A percentile compares a stretch with the other conserved stretches of the same genome.
phyloP scores from a whole-genome alignment of 345 rosid genomes.

The Anastatica hierochuntica region DNA sequence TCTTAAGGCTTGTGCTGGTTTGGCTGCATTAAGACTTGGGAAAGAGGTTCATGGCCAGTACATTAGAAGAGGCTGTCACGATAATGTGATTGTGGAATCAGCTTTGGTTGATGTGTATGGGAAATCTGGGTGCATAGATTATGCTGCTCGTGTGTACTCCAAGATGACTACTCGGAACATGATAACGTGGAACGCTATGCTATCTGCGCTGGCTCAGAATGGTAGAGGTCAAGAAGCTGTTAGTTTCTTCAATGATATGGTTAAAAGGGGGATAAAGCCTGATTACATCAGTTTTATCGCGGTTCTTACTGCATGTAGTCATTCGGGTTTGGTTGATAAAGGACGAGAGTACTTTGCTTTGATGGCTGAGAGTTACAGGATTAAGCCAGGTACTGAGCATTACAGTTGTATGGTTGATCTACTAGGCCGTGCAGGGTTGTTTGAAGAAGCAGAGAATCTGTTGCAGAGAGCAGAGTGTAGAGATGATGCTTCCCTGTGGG shows the following conservation, averaged over 20 bases:
- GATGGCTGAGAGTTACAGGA: slow-evolving; percentile 43
- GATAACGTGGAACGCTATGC: slow-evolving; percentile 87
- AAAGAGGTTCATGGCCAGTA: slow-evolving; percentile 91
- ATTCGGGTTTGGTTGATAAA: slow-evolving; percentile 57
- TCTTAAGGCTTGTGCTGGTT: slow-evolving; percentile 78
- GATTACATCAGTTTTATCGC: slow-evolving; percentile 74
- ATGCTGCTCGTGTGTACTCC: slow-evolving; percentile 40
- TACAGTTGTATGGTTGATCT: slow-evolving; percentile 89
- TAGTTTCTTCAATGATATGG: slow-evolving; percentile 48
- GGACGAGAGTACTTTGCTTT: slow-evolving; percentile 46
- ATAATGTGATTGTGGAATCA: slow-evolving; percentile 70
- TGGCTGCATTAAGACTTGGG: slow-evolving; percentile 62
- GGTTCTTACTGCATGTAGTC: slow-evolving; percentile 81
- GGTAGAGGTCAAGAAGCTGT: slow-evolving; percentile 71
- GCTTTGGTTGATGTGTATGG: slow-evolving; percentile 88
- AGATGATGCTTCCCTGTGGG: slow-evolving; percentile 71
- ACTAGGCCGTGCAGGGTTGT: slow-evolving; percentile 74
- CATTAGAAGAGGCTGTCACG: slow-evolving; percentile 58
- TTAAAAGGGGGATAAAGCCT: slow-evolving; percentile 45
- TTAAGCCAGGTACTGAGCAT: slow-evolving; percentile 72
- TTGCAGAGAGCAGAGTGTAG: slow-evolving; percentile 54
- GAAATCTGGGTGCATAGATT: slow-evolving; percentile 67
- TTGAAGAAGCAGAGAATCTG: slow-evolving; percentile 71
- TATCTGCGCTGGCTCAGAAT: slow-evolving; percentile 75
- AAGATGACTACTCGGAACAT: slow-evolving; percentile 45